These are phyloP conservation scores for Teunomyces cretensis DNA, from an alignment of 805 yeast genomes.

Conservation along the genomic window DNA sequence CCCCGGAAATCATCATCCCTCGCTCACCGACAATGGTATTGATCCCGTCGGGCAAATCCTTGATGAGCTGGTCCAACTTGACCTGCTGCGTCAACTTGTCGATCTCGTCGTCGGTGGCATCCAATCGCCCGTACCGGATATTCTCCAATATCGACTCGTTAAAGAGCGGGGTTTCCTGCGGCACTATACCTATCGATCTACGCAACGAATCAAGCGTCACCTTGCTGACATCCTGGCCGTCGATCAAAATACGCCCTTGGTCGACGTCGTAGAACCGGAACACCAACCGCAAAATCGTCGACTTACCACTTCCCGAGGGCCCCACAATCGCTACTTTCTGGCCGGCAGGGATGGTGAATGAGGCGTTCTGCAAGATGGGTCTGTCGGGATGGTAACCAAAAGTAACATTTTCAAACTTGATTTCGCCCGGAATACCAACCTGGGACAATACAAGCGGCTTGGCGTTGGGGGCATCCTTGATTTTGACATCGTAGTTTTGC, in stretches of 20 bases:
- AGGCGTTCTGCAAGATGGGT: slow-evolving; percentile 77
- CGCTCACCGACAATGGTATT: slow-evolving; percentile 92
- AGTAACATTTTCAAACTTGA: slow-evolving; percentile 84
- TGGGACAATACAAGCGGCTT: slow-evolving; percentile 50
- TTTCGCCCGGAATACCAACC: slow-evolving; percentile 61
- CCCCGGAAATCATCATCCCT: slow-evolving; percentile 99
- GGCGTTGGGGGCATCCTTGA: slow-evolving; percentile 63
- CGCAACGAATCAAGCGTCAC: slow-evolving; percentile 77
- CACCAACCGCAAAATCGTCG: slow-evolving; percentile 78
- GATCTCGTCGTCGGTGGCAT: slow-evolving; percentile 74
- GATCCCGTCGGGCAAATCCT: slow-evolving; percentile 77
- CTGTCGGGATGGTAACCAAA: slow-evolving; percentile 91
- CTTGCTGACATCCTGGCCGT: slow-evolving; percentile 82
- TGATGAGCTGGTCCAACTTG: slow-evolving; percentile 60
- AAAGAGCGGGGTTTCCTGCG: slow-evolving; percentile 95
- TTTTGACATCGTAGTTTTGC: slow-evolving; percentile 69
- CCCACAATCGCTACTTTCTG: slow-evolving; percentile 92
- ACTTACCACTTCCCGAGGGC: slow-evolving; percentile 94
- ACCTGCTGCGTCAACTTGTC: slow-evolving; percentile 63
- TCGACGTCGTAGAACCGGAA: slow-evolving; percentile 88
- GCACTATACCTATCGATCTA: slow-evolving; percentile 82
- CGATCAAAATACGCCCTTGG: slow-evolving; percentile 75
- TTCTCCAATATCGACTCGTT: slow-evolving; percentile 88
- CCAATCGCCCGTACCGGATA: slow-evolving; percentile 78
- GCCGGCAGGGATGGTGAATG: slow-evolving; percentile 88